Evolutionary conservation across 305 asterid genomes (phyloP).

Genomic region (Fraxinus sp.): DNA sequence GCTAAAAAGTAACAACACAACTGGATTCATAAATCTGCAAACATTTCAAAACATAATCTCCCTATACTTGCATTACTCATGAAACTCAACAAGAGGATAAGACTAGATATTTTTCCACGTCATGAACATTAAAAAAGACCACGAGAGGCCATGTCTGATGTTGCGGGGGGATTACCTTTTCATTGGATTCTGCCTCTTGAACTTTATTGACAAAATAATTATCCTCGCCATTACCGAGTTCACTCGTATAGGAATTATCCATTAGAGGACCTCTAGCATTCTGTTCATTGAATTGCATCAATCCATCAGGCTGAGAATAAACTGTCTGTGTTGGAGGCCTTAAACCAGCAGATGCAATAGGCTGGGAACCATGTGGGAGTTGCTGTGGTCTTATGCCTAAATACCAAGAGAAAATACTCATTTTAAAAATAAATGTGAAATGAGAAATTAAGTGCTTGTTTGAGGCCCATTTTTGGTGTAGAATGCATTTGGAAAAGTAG

Average conservation of each 20-base stretch:
- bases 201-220: conserved; percentile 38
- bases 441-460: conserved; percentile 7
- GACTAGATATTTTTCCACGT: conserved; percentile 11
- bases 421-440: conserved; percentile 9
- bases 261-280: conserved; percentile 40
- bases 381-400: conserved; percentile 75
- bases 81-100: conserved; percentile 10
- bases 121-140: conserved; percentile 10
- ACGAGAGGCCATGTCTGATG: neutral
- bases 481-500: neutral
- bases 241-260: conserved; percentile 48
- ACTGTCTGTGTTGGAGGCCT: conserved; percentile 62
- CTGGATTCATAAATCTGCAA: conserved; percentile 15
- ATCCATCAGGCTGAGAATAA: conserved; percentile 57
- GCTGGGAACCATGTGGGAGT: conserved; percentile 53
- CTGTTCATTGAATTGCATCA: conserved; percentile 59
- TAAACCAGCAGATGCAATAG: conserved; percentile 49
- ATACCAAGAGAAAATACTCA: conserved; percentile 27
- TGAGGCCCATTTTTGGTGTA: too few species aligned
- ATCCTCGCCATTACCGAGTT: conserved; percentile 56
- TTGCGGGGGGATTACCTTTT: conserved; percentile 43
- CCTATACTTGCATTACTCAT: neutral
- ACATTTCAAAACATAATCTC: conserved; percentile 5
- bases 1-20: neutral
- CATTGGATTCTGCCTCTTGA: conserved; percentile 44